Conservation (phyloP, 164 flowering plant genomes). For the Echeveria elegans region DNA sequence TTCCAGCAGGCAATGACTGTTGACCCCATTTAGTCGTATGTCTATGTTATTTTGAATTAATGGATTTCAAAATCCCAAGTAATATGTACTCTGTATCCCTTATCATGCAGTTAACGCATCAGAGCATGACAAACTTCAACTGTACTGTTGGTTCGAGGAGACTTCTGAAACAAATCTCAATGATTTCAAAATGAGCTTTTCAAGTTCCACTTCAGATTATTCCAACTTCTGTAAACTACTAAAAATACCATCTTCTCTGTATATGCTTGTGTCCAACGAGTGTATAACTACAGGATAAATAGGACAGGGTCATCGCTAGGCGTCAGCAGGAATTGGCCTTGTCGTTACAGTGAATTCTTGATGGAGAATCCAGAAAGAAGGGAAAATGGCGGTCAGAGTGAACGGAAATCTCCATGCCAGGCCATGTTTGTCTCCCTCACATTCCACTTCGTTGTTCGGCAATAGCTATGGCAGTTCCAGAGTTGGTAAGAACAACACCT, state of each 20-base stretch:
- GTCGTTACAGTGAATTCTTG: conserved; percentile 7
- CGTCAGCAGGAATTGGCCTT: not conserved
- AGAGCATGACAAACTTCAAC: not conserved
- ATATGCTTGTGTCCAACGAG: not conserved
- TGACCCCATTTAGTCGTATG: not conserved
- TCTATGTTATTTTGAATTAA: not conserved
- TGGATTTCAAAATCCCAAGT: not conserved
- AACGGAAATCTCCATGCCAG: conserved; percentile 17
- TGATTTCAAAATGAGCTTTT: not conserved
- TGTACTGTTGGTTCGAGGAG: not conserved
- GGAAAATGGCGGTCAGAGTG: too few relatives aligned
- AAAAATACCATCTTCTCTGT: not conserved
- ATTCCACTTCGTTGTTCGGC: conserved; percentile 15
- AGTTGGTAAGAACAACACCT: conserved; percentile 8
- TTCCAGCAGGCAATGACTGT: conserved; percentile 41
- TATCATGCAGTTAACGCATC: not conserved
- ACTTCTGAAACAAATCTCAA: not conserved
- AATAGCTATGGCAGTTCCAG: conserved; percentile 11
- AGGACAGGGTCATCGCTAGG: conserved; percentile 13
- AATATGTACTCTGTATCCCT: not conserved
- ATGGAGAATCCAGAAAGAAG: not conserved
- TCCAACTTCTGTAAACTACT: not conserved
- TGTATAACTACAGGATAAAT: conserved; percentile 13
- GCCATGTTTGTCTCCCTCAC: conserved; percentile 19
- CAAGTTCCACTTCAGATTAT: not conserved